These are phyloP conservation scores for Hygrocybe punicea DNA, from an alignment of 768 basidiomycete species.

Conservation along the genomic window DNA sequence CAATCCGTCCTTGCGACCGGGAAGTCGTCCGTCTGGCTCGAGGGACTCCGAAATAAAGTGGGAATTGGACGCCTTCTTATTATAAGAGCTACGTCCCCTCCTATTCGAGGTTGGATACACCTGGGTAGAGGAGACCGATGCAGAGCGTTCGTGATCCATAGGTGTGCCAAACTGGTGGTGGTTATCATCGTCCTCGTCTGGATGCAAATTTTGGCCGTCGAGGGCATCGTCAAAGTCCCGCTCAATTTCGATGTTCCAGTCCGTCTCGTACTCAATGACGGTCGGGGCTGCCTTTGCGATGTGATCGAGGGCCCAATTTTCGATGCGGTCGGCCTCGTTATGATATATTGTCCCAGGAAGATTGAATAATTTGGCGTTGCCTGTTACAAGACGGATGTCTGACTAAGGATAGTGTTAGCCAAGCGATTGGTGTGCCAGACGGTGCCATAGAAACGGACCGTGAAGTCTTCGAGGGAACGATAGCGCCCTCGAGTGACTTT, in stretches of 20 bases:
- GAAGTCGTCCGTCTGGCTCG: conserved; percentile 68
- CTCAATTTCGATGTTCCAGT: conserved; percentile 81
- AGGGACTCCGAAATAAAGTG: conserved; percentile 42
- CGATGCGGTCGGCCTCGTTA: conserved; percentile 69
- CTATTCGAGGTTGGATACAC: conserved; percentile 29
- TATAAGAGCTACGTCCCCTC: conserved; percentile 53
- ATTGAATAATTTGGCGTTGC: conserved; percentile 75
- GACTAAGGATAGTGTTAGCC: conserved; percentile 36
- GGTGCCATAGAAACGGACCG: conserved; percentile 43
- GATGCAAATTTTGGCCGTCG: conserved; percentile 48
- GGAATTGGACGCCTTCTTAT: conserved; percentile 38
- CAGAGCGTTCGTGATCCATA: conserved; percentile 39
- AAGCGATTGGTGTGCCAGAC: conserved; percentile 1
- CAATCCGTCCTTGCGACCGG: conserved; percentile 73
- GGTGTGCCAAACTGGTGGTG: background rate
- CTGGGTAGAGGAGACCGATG: conserved; percentile 44
- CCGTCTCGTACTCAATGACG: conserved; percentile 78
- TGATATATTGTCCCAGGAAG: conserved; percentile 70
- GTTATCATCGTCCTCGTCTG: conserved; percentile 31
- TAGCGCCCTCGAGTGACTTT: conserved; percentile 79
- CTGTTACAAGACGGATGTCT: conserved; percentile 69
- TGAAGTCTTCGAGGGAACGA: conserved; percentile 74
- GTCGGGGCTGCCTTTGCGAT: conserved; percentile 66
- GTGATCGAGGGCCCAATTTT: conserved; percentile 68
- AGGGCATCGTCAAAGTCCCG: conserved; percentile 50